These are phyloP conservation scores for Komagataella populi DNA, from an alignment of 805 yeast species.

Conservation along the genomic window DNA sequence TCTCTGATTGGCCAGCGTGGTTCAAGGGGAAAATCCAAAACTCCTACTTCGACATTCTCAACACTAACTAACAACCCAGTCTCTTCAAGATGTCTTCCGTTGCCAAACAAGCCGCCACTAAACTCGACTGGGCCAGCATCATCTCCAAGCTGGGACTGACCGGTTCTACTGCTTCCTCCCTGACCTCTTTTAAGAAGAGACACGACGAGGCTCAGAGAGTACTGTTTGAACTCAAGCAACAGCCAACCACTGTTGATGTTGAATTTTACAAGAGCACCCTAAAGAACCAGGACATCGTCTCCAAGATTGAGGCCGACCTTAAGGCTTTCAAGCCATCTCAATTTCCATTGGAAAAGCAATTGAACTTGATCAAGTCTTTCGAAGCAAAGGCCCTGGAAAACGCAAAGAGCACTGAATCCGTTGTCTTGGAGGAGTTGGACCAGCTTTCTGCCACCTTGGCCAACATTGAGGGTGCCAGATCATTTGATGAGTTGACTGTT, in stretches of 20 bases:
- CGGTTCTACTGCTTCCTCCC: constrained; percentile 80
- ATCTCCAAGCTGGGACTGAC: constrained; percentile 80
- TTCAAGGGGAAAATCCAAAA: neutral
- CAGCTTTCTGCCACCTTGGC: constrained; percentile 79
- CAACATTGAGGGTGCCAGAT: constrained; percentile 94
- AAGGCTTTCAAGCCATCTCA: constrained; percentile 69
- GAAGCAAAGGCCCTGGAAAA: constrained; percentile 93
- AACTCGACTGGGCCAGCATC: constrained; percentile 92
- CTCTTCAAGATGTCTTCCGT: constrained; percentile 7
- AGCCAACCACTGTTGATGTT: constrained; percentile 72
- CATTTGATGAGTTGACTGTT: constrained; percentile 92
- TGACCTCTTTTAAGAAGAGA: constrained; percentile 94
- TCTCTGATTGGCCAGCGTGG: neutral
- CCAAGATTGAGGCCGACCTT: constrained; percentile 69
- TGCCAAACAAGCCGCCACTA: constrained; percentile 55
- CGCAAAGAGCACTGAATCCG: constrained; percentile 84
- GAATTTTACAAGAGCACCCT: constrained; percentile 64
- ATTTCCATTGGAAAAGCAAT: constrained; percentile 77
- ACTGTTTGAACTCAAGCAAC: constrained; percentile 54
- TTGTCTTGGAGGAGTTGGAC: constrained; percentile 75
- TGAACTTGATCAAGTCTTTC: constrained; percentile 84
- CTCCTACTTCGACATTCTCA: neutral
- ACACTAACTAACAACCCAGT: neutral
- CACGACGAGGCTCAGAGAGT: constrained; percentile 93
- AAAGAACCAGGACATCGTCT: constrained; percentile 70